Evolutionary conservation across 1,139 yeast genomes (phyloP).

Genomic region (Debaryomycetaceae sp.): DNA sequence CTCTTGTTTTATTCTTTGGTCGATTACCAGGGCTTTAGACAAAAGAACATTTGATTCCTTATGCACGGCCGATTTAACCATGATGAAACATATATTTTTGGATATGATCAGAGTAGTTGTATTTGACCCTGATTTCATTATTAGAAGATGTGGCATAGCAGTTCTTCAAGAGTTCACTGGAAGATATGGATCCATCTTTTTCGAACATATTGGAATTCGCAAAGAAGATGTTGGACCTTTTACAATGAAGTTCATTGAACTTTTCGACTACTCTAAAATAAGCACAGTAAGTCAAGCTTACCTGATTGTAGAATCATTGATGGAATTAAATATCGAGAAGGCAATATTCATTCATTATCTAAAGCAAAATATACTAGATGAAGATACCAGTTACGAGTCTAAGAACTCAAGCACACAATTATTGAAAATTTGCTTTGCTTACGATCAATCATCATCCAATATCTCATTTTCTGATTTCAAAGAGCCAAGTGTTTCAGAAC

Average conservation of each 20-base stretch:
- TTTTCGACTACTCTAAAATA: conserved; percentile 27
- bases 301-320: conserved; percentile 18
- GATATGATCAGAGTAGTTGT: conserved; percentile 53
- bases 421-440: conserved; percentile 3
- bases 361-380: conserved; percentile 19
- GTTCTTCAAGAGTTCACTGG: conserved; percentile 86
- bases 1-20: conserved; percentile 65
- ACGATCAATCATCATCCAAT: neutral
- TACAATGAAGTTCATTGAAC: conserved; percentile 55
- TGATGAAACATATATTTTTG: conserved; percentile 26
- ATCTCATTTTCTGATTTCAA: neutral
- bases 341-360: conserved; percentile 27
- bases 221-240: conserved; percentile 25
- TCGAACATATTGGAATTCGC: conserved; percentile 12
- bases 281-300: conserved; percentile 24
- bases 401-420: conserved; percentile 24
- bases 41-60: conserved; percentile 10
- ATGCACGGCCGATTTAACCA: conserved; percentile 5
- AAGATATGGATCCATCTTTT: conserved; percentile 49
- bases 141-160: conserved; percentile 81
- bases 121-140: conserved; percentile 70
- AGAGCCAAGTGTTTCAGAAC: neutral
- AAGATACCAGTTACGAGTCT: conserved; percentile 32
- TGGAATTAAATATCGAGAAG: conserved; percentile 26
- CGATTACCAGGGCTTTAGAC: conserved; percentile 28